These are phyloP conservation scores for Nicotiana noctiflora DNA, from an alignment of 257 asterid genomes.

Conservation along the genomic window DNA sequence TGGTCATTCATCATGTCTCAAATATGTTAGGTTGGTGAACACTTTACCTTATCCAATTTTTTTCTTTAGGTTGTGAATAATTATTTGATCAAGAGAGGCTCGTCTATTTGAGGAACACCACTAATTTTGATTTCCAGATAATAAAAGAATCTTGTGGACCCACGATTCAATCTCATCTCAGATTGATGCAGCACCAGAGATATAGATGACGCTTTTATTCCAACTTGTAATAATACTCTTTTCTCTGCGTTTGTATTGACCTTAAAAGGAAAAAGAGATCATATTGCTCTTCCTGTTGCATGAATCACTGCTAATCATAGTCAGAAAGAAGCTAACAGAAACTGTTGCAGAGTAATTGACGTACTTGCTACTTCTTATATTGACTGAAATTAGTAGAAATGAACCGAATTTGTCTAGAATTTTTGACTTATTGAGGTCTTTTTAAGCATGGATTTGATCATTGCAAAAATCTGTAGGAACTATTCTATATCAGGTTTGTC, in stretches of 20 bases:
- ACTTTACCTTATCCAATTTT: too few relatives aligned
- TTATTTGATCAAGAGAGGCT: neutral
- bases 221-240: neutral
- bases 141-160: neutral
- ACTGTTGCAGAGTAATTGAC: neutral
- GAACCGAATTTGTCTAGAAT: neutral
- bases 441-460: neutral
- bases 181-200: neutral
- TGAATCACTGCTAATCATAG: neutral
- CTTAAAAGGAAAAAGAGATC: neutral
- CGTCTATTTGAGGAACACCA: neutral
- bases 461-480: constrained; percentile 2
- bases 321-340: neutral
- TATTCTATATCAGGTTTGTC: neutral
- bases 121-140: neutral
- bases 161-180: neutral
- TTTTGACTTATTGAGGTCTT: neutral
- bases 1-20: constrained; percentile 80
- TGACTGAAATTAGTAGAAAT: neutral
- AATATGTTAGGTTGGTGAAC: constrained; percentile 68
- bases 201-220: neutral
- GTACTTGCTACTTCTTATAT: neutral
- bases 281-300: neutral
- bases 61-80: neutral
- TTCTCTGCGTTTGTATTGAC: neutral